Evolutionary conservation across 2,329 filamentous ascomycete species (phyloP), one percentile per base, ranked within the genome.

Genomic region (Zasmidium angulare): DNA sequence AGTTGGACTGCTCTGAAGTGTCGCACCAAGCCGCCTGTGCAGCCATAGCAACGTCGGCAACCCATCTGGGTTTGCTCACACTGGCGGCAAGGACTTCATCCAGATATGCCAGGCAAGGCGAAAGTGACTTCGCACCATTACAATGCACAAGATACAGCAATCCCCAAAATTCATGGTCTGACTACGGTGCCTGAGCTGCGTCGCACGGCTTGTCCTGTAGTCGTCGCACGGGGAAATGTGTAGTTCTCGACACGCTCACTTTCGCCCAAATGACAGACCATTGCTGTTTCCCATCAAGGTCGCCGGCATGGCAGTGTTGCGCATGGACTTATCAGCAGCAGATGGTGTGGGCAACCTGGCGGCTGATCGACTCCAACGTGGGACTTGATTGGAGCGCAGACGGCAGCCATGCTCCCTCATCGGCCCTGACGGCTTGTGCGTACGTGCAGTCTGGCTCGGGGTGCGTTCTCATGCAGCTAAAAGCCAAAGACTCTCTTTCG

Each of bases 361-460:
- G 50, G 55, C 50, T 49, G 56, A 58, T 58, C 50, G 53, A 29
- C 50, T 43, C 24, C 56, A 22, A 50, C 31, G 46, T 7, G 22
- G 48, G 31, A 31, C 50, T 20, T 61, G 36, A 61, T 61, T 61
- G 59, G 59, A 58, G 59, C 59, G 58, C 58, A 54, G 12, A 23
- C 24, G n/a, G 31, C 50, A 43, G 36, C 36, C 36, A 43, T 43
- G 36, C 36, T 43, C 20, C 43, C 19, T 48, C 53, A 58, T 58
- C 50, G 26, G 22, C 20, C 40, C 43, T 29, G 24, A 54, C 31
- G 21, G 46, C 46, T 54, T 50, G 47, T 56, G 26, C 40, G 36
- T 43, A 19, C 36, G 36, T 53, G 50, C 50, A 43, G 20, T 57
- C 54, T 51, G 54, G 54, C 49, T 58, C 55, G 49, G 55, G 31